phyloP scores from a whole-genome alignment of 2,329 filamentous ascomycete species.

The Nemania bipapillata region DNA sequence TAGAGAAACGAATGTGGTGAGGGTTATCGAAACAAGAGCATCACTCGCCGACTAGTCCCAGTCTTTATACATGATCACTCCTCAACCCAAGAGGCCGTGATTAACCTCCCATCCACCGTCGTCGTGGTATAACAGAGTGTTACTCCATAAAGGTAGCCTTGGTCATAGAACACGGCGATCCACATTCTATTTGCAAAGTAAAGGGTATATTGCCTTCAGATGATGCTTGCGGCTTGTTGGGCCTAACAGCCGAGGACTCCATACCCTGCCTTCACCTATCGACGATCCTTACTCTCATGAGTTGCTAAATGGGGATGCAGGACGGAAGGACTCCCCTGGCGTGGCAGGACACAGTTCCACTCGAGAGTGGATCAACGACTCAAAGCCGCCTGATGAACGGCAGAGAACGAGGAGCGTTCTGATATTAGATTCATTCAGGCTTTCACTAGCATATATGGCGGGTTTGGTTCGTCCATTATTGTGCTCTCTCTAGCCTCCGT shows the following conservation, averaged over 20 bases:
- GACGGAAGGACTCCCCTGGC: conserved; percentile 14
- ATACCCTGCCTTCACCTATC: conserved; percentile 22
- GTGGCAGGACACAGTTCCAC: conserved; percentile 23
- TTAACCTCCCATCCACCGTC: conserved; percentile 7
- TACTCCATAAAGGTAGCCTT: conserved; percentile 28
- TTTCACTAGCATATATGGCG: background rate
- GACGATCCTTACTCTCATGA: conserved; percentile 35
- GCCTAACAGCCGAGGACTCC: conserved; percentile 36
- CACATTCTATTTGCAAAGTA: conserved; percentile 30
- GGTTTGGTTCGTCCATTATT: background rate
- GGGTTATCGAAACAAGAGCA: conserved; percentile 16
- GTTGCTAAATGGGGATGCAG: conserved; percentile 31
- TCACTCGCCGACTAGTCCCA: background rate
- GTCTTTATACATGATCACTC: conserved; percentile 32
- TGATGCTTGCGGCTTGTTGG: conserved; percentile 36
- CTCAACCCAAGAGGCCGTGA: background rate
- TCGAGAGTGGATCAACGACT: conserved; percentile 28
- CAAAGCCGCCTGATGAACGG: conserved; percentile 20
- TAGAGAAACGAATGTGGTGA: conserved; percentile 26
- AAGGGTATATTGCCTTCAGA: conserved; percentile 38
- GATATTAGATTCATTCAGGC: conserved; percentile 6
- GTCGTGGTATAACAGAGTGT: conserved; percentile 9
- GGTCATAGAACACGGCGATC: conserved; percentile 33
- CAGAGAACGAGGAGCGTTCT: background rate
- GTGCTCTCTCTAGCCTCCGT: background rate